These are phyloP conservation scores for Kalanchoe fedtschenkoi DNA, from an alignment of 164 flowering plant species.

Conservation along the genomic window DNA sequence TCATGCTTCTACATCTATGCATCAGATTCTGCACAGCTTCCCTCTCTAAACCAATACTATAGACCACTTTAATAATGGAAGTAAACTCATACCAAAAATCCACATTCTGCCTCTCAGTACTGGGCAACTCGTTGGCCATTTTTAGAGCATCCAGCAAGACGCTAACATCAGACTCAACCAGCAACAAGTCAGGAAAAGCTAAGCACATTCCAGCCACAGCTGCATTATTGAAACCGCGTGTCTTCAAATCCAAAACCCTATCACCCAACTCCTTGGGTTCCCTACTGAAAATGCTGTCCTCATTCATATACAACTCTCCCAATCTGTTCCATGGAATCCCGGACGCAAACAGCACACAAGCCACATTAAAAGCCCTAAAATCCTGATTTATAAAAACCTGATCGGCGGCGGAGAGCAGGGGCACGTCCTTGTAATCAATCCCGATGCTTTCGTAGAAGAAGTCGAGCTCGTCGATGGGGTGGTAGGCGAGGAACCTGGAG, in stretches of 20 bases:
- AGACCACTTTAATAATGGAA: constrained; percentile 42
- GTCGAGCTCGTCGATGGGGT: constrained; percentile 56
- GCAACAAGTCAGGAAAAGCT: constrained; percentile 47
- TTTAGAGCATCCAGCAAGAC: constrained; percentile 39
- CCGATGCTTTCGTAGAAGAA: constrained; percentile 71
- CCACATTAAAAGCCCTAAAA: constrained; percentile 20
- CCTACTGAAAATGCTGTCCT: constrained; percentile 30
- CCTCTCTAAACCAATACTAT: constrained; percentile 41
- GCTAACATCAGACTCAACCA: constrained; percentile 13
- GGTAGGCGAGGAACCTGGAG: constrained; percentile 45
- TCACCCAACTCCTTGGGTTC: constrained; percentile 14
- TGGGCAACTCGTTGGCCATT: constrained; percentile 24
- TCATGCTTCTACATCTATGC: constrained; percentile 24
- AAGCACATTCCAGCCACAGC: constrained; percentile 42
- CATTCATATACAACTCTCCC: constrained; percentile 33
- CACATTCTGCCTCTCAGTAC: constrained; percentile 33
- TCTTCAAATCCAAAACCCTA: constrained; percentile 24
- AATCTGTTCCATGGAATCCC: constrained; percentile 69
- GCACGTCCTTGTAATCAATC: constrained; percentile 21
- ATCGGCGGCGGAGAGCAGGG: constrained; percentile 19
- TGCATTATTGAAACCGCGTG: constrained; percentile 32
- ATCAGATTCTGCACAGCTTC: constrained; percentile 35
- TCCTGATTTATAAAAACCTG: constrained; percentile 40
- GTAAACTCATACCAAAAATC: constrained; percentile 48
- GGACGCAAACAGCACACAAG: constrained; percentile 27